Evolutionary conservation across 2,329 filamentous ascomycete species (phyloP).

Genomic region (Penicillium sp.): DNA sequence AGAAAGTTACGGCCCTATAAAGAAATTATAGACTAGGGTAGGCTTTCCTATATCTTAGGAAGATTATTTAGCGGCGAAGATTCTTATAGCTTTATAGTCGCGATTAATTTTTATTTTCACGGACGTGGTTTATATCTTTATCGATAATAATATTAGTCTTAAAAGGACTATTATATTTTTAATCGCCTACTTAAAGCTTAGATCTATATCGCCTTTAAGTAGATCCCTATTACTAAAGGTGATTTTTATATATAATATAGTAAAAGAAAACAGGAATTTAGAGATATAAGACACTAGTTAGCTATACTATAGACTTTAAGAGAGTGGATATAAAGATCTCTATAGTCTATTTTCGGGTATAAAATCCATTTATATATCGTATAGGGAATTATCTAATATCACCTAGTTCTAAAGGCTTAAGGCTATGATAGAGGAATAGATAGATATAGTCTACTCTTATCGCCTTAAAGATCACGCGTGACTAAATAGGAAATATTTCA

Average conservation of each 20-base stretch:
- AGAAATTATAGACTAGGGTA: background rate
- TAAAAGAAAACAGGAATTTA: no score
- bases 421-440: no score
- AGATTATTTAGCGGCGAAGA: background rate
- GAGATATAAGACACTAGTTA: no score
- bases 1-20: background rate
- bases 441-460: background rate
- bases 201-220: background rate
- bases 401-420: no score
- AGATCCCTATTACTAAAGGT: no score
- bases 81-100: constrained; percentile 7
- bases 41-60: constrained; percentile 1
- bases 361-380: no score
- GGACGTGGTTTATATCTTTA: constrained; percentile 25
- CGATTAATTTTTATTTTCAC: constrained; percentile 23
- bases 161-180: constrained; percentile 11
- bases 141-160: constrained; percentile 10
- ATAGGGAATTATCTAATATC: no score
- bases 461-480: background rate
- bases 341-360: no score
- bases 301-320: no score
- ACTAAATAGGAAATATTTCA: no score
- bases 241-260: no score
- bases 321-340: no score
- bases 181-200: background rate